A percentile compares a stretch with the other conserved stretches of the same genome.
These are phyloP conservation scores for Escallonia herrerae DNA, from an alignment of 129 eudicot species.

Conservation along the genomic window DNA sequence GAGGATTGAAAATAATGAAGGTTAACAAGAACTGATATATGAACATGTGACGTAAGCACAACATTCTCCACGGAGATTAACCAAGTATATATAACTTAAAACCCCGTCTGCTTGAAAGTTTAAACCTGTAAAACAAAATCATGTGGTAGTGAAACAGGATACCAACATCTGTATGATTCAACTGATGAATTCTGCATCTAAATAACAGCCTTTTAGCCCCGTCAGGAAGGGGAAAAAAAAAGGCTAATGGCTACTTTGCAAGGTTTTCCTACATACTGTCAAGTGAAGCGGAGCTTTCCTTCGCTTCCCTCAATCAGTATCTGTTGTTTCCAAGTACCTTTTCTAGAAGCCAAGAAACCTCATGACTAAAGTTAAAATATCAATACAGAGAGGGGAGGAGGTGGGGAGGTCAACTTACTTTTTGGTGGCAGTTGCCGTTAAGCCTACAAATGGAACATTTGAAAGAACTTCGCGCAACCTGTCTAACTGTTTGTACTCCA, in stretches of 20 bases:
- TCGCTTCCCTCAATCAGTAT: not conserved
- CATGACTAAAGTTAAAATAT: not conserved
- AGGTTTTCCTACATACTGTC: not conserved
- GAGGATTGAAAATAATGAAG: not conserved
- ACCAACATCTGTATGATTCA: not conserved
- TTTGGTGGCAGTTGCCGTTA: conserved; percentile 95
- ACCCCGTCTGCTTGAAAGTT: too few species aligned
- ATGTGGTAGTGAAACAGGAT: too few species aligned
- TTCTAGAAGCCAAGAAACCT: not conserved
- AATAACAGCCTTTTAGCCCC: too few species aligned
- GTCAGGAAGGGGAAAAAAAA: too few species aligned
- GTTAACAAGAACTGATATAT: not conserved
- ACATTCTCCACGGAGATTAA: too few species aligned
- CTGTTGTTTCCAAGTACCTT: not conserved
- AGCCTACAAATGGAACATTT: conserved; percentile 75
- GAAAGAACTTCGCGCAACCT: conserved; percentile 60
- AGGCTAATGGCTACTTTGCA: too few species aligned
- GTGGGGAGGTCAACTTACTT: conserved; percentile 42
- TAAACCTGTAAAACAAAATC: too few species aligned
- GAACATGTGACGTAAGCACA: too few species aligned
- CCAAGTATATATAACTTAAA: too few species aligned
- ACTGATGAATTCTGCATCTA: not conserved
- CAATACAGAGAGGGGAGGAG: not conserved
- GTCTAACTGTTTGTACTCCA: conserved; percentile 79
- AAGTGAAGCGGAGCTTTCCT: not conserved